A percentile compares a stretch with the other conserved stretches of the same genome.
Evolutionary conservation across 108 stramenopile genomes (phyloP).

Genomic region (Cyclostephanos tholiformis): DNA sequence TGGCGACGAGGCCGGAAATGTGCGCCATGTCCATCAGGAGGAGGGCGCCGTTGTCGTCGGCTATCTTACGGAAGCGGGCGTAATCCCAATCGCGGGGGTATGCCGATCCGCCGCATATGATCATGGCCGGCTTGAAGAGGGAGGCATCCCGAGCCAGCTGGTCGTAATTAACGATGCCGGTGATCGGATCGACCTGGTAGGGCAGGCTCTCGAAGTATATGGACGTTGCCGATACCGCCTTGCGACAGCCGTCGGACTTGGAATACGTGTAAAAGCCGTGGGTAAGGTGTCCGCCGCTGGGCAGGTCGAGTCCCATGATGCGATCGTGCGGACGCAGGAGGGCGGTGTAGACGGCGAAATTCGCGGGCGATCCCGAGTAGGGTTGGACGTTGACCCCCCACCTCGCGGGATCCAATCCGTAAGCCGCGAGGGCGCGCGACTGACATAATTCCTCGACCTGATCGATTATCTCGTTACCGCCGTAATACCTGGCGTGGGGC

Average conservation of each 20-base stretch:
- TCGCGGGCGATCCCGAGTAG: conserved; percentile 98
- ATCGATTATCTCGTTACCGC: conserved; percentile 96
- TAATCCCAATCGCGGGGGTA: conserved; percentile 99
- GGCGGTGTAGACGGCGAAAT: conserved; percentile 99
- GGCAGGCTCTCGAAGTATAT: conserved; percentile 99
- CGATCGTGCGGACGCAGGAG: conserved; percentile 97
- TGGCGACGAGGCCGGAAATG: conserved; percentile 98
- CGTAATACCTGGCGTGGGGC: conserved; percentile 98
- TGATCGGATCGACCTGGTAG: conserved; percentile 95
- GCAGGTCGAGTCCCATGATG: conserved; percentile 99
- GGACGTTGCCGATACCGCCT: conserved; percentile 99
- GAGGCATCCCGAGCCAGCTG: conserved; percentile 87
- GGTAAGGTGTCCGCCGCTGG: conserved; percentile 98
- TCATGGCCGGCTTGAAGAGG: conserved; percentile 98
- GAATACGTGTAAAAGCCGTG: conserved; percentile 99
- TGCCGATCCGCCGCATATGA: conserved; percentile 98
- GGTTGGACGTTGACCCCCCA: conserved; percentile 99
- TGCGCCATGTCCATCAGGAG: conserved; percentile 99
- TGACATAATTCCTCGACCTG: conserved; percentile 97
- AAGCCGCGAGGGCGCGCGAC: conserved; percentile 95
- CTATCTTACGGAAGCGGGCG: conserved; percentile 95
- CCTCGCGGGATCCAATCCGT: conserved; percentile 91
- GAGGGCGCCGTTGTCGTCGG: conserved; percentile 96
- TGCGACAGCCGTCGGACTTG: conserved; percentile 95
- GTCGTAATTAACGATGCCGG: conserved; percentile 97